Base-by-base conservation (phyloP, 768 basidiomycete species). In the Tubosaeta brunneosetosa region DNA sequence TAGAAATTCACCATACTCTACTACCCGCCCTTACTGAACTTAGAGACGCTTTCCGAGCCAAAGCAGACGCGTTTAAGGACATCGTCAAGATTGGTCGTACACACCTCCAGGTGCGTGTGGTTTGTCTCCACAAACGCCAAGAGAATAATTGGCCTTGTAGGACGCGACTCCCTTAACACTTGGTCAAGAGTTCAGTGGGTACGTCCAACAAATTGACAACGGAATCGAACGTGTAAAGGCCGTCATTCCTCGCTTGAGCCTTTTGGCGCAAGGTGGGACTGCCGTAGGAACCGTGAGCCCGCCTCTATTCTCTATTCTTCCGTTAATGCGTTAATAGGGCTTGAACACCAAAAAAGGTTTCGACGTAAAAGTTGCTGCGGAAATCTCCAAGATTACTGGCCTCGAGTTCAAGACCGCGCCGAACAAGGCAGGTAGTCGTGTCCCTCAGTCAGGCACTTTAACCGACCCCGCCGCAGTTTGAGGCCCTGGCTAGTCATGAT, bases 21-120 rank as follows among this genome's bases (percentile, higher is more conserved):
- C 71, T 99, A 53, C 97, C 97, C 34, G 93, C 94, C 25, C 74
- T 99, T 27, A 78, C 77, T 34, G 85, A 87, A 66, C 82, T 99
- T 36, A 85, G 85, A 45, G 85, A 89, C 68, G 93, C 90, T 6
- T 75, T 99, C 45, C 81, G 88, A 51, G 81, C 76, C 52, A 99
- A 98, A 75, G 74, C 86, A 12, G 83, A 86, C 60, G 78, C 77
- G 1, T 99, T 98, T 66, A 85, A 88, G 29, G 73, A 87, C 65
- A 98, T 99, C 64, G 92, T 98, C 71, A 99, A 99, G 72, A 99
- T 99, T 63, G 97, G 97, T 36, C 88, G 97, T 41, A 99, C 97
- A 5, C 97, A 99, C 73, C 74, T 99, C 53, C 91, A 93, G 77
- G 87, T 82, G 50, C 44, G 60, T 47, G 36, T 43, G 12, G 26